Evolutionary conservation across 2,329 filamentous ascomycete species (phyloP).

Genomic region (Sarocladiaceae sp.): DNA sequence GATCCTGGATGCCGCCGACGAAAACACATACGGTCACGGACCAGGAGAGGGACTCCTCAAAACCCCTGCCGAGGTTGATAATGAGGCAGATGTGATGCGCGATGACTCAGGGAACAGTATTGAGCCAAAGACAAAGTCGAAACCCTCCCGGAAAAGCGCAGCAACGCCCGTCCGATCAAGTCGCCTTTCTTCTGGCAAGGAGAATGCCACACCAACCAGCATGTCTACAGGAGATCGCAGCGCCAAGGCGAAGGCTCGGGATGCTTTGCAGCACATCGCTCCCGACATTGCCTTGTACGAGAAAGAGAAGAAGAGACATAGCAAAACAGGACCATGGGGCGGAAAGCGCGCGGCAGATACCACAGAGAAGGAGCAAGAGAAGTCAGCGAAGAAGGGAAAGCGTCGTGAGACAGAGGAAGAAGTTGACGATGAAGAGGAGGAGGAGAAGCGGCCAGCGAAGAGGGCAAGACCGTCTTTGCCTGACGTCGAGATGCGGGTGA

Average conservation of each 20-base stretch:
- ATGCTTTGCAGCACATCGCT: constrained; percentile 70
- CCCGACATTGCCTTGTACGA: constrained; percentile 87
- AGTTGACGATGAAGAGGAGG: constrained; percentile 40
- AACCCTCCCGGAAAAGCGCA: constrained; percentile 15
- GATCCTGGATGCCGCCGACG: constrained; percentile 44
- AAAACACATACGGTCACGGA: constrained; percentile 44
- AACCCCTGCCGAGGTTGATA: constrained; percentile 20
- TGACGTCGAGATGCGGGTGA: constrained; percentile 67
- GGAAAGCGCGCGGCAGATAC: constrained; percentile 58
- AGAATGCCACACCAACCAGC: constrained; percentile 75
- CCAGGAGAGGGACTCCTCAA: constrained; percentile 42
- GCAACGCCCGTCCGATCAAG: constrained; percentile 37
- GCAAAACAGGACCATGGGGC: constrained; percentile 52
- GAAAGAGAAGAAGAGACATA: constrained; percentile 79
- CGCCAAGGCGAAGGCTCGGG: constrained; percentile 81
- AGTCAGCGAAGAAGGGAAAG: constrained; percentile 34
- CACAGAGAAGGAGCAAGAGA: constrained; percentile 49
- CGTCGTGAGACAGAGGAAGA: constrained; percentile 32
- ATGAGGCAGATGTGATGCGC: constrained; percentile 37
- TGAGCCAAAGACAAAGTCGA: constrained; percentile 16
- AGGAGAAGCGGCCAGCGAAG: constrained; percentile 52
- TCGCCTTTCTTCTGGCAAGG: constrained; percentile 60
- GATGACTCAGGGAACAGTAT: constrained; percentile 34
- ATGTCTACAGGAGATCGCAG: constrained; percentile 70
- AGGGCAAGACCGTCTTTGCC: constrained; percentile 56